A percentile compares a stretch with the other conserved stretches of the same genome.
phyloP scores from a whole-genome alignment of 139 green algal genomes.

The Picochlorum costavermella region DNA sequence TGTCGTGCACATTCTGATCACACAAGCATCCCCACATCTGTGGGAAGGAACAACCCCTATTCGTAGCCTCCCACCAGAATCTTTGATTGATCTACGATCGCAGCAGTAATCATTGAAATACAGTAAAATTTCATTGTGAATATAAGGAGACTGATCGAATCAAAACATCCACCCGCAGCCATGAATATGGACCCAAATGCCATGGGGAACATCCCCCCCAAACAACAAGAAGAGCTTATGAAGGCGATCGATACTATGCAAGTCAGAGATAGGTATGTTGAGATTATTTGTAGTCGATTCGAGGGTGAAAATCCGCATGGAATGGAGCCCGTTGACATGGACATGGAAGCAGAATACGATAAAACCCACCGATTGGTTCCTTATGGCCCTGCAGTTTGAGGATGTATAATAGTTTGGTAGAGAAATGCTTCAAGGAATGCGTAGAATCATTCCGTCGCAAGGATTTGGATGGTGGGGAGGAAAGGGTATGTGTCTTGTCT shows the following conservation, averaged over 20 bases:
- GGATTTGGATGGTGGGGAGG: constrained; percentile 77
- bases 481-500: constrained; percentile 61
- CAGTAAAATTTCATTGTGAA: too few relatives aligned
- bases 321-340: not conserved
- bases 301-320: not conserved
- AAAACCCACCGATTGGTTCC: too few relatives aligned
- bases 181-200: not conserved
- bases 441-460: constrained; percentile 87
- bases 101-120: too few relatives aligned
- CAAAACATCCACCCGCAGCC: not conserved
- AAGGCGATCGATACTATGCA: constrained; percentile 75
- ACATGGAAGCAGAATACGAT: too few relatives aligned
- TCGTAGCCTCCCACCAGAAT: too few relatives aligned
- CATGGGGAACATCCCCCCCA: constrained; percentile 11
- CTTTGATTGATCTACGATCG: too few relatives aligned
- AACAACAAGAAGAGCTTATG: constrained; percentile 49
- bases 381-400: constrained; percentile 49
- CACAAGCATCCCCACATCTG: too few relatives aligned
- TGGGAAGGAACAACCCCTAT: too few relatives aligned
- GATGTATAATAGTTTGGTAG: constrained; percentile 97
- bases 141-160: not conserved
- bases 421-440: constrained; percentile 92
- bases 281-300: not conserved
- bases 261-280: constrained; percentile 71
- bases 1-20: too few relatives aligned